Base-by-base conservation (phyloP, 2,329 filamentous ascomycete species). In the Metarhizium album region DNA sequence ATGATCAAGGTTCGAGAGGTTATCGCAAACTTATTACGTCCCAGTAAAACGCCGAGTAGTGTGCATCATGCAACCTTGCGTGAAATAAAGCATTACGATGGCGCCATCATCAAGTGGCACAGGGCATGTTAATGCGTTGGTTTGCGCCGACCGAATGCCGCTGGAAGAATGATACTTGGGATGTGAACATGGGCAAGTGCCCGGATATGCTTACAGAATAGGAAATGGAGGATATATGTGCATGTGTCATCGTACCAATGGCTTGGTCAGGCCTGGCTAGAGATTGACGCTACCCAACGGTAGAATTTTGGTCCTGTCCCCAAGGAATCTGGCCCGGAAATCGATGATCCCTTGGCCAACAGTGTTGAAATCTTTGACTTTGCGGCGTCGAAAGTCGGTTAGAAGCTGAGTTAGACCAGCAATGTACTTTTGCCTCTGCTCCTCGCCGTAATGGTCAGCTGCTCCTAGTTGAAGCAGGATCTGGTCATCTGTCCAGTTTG, bases 401-500 rank as follows among this genome's bases (percentile, higher is more conserved):
- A 88, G 75, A 35, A 86, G 69, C 55, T 76, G 70, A 51, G 75
- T 75, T 45, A 88, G 74, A 23, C 83, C 83, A 31, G 71, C 69
- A 57, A 80, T 80, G 67, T 84, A 88, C 54, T 74, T 72, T 51
- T 74, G 71, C 62, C 78, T 78, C 55, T 83, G 75, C 52, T 81
- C 76, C 57, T 77, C 77, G 42, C 74, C 77, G 62, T 80, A 82
- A 56, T 80, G 80, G 54, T 83, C 80, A 43, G 80, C 75, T 45
- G 77, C 81, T 43, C 85, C 85, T 49, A 90, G 77, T 58, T 86
- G 81, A 51, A 86, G 74, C 56, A 90, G 79, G 56, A 89, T 82
- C 63, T 83, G 79, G 65, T 85, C 81, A 72, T 88, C 86, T 90
- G 68, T 55, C 65, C 57, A 58, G 61, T 59, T 59, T 53, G 52